Base-by-base conservation (phyloP, 2,329 filamentous ascomycete species). In the Cercospora nicotianae region DNA sequence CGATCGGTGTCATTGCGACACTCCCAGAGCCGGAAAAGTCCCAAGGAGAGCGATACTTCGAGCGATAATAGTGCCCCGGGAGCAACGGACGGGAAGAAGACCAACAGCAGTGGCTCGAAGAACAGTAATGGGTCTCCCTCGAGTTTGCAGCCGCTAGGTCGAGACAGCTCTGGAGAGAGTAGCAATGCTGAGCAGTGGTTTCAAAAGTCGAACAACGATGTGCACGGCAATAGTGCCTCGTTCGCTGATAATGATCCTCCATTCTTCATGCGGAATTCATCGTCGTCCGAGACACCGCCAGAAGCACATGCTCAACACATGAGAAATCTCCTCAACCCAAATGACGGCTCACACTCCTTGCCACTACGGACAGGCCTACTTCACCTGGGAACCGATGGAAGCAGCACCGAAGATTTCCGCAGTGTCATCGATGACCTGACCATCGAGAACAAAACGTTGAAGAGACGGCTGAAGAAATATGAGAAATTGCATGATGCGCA, bases 381-480 rank as follows among this genome's bases (percentile, higher is more conserved):
- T 80, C 75, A 73, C 10, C 45, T 78, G 9, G 77, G 64, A 31
- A 81, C 79, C 6, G 80, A 81, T 57, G 82, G 81, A 31, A 91
- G 87, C 75, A 90, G 89, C 61, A 88, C 87, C 30, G 91, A 91
- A 66, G 92, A 94, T 65, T 94, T 89, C 68, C 85, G 92, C 58
- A 90, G 90, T 72, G 91, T 96, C 16, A 96, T 96, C 59, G 92
- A 96, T 74, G 93, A 96, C 76, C 79, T 96, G 67, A 96, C 92
- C 0, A 83, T 96, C 28, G 90, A 93, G 76, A 96, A 95, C 76
- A 91, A 92, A 77, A 89, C 88, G 62, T 78, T 96, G 69, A 93
- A 90, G 80, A 88, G 90, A 72, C 88, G 89, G 74, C 75, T 96
- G 63, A 90, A 87, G 74, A 89, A 87, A 63, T 91, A 91, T 69